A percentile compares a stretch with the other conserved stretches of the same genome.
Conservation (phyloP, 805 yeast species). For the Alloascoidea africana region DNA sequence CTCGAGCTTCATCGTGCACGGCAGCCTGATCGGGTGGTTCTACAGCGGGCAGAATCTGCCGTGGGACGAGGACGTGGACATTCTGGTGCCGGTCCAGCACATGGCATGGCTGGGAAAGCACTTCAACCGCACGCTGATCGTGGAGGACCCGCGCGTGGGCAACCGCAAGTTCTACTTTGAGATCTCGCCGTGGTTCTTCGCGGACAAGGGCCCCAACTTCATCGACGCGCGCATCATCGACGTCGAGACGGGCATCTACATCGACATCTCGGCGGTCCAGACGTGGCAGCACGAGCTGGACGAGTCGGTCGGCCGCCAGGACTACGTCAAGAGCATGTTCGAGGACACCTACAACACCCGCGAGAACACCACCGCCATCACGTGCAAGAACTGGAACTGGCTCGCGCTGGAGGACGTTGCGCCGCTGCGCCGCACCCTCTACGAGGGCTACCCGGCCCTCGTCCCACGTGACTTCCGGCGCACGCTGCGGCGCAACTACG, state of each 20-base stretch:
- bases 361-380: slow-evolving; percentile 13
- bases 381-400: slow-evolving; percentile 44
- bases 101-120: slow-evolving; percentile 27
- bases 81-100: slow-evolving; percentile 35
- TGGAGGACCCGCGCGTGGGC: slow-evolving; percentile 28
- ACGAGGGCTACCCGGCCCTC: slow-evolving; percentile 39
- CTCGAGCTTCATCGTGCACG: slow-evolving; percentile 32
- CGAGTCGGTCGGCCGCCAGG: slow-evolving; percentile 7
- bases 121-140: slow-evolving; percentile 30
- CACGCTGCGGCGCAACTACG: slow-evolving; percentile 24
- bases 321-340: background rate
- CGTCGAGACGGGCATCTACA: slow-evolving; percentile 38
- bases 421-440: slow-evolving; percentile 37
- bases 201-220: slow-evolving; percentile 28
- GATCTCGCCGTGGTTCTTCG: slow-evolving; percentile 31
- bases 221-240: slow-evolving; percentile 48
- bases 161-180: slow-evolving; percentile 30
- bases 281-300: slow-evolving; percentile 12
- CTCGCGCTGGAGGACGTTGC: slow-evolving; percentile 31
- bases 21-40: slow-evolving; percentile 32
- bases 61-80: slow-evolving; percentile 35
- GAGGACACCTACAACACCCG: background rate
- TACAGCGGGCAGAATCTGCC: slow-evolving; percentile 35
- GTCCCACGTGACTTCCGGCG: slow-evolving; percentile 25
- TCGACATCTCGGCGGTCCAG: slow-evolving; percentile 39